Percentiles rank a stretch among this genome's conserved stretches.
Evolutionary conservation across 306 rosid genomes (phyloP).

Genomic region (Crataegus laevigata): DNA sequence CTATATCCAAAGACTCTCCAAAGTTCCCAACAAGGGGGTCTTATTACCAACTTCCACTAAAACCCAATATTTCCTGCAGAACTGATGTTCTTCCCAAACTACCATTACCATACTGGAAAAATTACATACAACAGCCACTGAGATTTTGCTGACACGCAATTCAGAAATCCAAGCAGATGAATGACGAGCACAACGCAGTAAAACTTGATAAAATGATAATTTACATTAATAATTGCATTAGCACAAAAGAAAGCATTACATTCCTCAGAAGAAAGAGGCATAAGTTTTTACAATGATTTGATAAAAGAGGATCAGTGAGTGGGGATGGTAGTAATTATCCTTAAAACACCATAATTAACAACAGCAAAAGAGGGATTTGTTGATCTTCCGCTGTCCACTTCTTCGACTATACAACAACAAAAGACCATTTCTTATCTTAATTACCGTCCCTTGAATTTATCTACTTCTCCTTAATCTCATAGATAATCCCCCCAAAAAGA

Average conservation of each 20-base stretch:
- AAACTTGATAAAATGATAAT: neutral
- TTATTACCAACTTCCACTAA: no score
- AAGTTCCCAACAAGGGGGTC: no score
- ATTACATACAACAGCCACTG: no score
- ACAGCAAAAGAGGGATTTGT: neutral
- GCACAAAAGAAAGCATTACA: conserved; percentile 6
- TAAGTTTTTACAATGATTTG: conserved; percentile 28
- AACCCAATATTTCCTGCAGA: no score
- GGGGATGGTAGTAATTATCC: neutral
- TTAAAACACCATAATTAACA: conserved; percentile 18
- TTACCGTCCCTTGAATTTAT: conserved; percentile 8
- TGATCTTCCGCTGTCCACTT: conserved; percentile 13
- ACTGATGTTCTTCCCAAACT: no score
- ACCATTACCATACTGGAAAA: no score
- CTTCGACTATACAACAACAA: neutral
- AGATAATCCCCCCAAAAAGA: conserved; percentile 18
- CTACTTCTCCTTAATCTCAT: neutral
- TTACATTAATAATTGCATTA: conserved; percentile 20
- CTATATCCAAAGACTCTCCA: no score
- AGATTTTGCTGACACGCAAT: no score
- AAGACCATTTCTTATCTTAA: neutral
- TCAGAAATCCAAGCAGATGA: no score
- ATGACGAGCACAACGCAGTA: neutral
- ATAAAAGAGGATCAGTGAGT: conserved; percentile 18
- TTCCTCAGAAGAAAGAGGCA: neutral